phyloP scores from a whole-genome alignment of 768 basidiomycete genomes.

The Naganishia kalamii region DNA sequence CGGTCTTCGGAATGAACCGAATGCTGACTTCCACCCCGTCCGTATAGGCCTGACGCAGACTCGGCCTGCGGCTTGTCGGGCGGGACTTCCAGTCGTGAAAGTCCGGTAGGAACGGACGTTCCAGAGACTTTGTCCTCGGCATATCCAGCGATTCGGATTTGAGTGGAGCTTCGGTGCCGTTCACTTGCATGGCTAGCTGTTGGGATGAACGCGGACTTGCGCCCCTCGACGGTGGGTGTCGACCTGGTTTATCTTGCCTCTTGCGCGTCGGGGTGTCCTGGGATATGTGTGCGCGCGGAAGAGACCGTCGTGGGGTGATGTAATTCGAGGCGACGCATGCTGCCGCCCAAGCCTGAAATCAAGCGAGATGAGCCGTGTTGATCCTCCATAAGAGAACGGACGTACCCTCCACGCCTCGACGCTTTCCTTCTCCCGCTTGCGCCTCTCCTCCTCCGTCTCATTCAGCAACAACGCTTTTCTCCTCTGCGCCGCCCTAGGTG shows the following conservation, averaged over 20 bases:
- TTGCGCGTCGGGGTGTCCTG: neutral
- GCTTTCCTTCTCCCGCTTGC: conserved; percentile 16
- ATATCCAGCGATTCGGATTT: neutral
- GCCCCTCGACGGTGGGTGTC: neutral
- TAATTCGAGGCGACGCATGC: conserved; percentile 17
- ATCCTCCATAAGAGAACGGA: neutral
- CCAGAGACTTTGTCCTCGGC: neutral
- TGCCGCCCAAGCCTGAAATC: conserved; percentile 17
- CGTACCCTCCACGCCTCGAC: conserved; percentile 20
- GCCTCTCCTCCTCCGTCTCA: conserved; percentile 19
- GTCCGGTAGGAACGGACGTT: neutral
- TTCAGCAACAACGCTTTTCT: neutral
- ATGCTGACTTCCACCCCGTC: neutral
- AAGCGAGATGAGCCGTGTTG: neutral
- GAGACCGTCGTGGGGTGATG: neutral
- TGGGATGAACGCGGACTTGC: neutral
- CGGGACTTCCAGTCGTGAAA: neutral
- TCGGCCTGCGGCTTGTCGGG: neutral
- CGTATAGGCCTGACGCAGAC: neutral
- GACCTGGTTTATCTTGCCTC: too few species aligned
- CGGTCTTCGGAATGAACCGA: neutral
- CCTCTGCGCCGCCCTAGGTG: neutral
- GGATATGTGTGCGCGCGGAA: neutral
- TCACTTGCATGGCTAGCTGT: neutral
- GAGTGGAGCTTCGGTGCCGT: neutral